These are phyloP conservation scores for Blakeslea trispora DNA, from an alignment of 371 early-diverging fungal genomes.

Conservation along the genomic window DNA sequence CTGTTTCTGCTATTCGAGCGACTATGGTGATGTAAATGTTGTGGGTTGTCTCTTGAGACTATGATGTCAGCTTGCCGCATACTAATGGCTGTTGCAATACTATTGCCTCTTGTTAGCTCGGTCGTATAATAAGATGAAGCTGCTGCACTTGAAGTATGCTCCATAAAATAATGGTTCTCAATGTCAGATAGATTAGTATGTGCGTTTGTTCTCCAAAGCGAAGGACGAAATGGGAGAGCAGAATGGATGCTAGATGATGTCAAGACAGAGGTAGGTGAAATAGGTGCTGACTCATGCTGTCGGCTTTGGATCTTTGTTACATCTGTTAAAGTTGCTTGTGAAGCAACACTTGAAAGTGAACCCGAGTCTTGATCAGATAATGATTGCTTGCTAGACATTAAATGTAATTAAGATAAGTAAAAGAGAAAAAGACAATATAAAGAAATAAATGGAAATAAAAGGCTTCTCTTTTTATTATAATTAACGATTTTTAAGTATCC, in stretches of 20 bases:
- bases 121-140: not conserved
- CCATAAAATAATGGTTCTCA: not conserved
- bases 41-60: slow-evolving; percentile 29
- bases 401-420: slow-evolving; percentile 1
- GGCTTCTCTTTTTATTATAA: too few relatives aligned
- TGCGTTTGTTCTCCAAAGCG: slow-evolving; percentile 15
- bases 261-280: not conserved
- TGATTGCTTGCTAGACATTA: not conserved
- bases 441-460: too few relatives aligned
- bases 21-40: slow-evolving; percentile 23
- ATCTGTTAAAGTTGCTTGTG: slow-evolving; percentile 37
- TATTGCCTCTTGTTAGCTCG: slow-evolving; percentile 17
- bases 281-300: not conserved
- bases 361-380: slow-evolving; percentile 15
- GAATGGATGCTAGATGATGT: not conserved
- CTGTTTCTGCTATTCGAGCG: slow-evolving; percentile 3
- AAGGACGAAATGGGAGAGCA: slow-evolving; percentile 18
- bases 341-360: slow-evolving; percentile 29
- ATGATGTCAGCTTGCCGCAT: slow-evolving; percentile 30
- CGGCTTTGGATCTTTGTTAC: not conserved
- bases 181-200: slow-evolving; percentile 3
- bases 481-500: not conserved
- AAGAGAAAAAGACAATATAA: not conserved
- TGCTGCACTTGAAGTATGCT: slow-evolving; percentile 1
- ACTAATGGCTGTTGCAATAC: slow-evolving; percentile 32